phyloP scores from a whole-genome alignment of 2,329 filamentous ascomycete genomes.

The Neocatenulostroma microsporum region DNA sequence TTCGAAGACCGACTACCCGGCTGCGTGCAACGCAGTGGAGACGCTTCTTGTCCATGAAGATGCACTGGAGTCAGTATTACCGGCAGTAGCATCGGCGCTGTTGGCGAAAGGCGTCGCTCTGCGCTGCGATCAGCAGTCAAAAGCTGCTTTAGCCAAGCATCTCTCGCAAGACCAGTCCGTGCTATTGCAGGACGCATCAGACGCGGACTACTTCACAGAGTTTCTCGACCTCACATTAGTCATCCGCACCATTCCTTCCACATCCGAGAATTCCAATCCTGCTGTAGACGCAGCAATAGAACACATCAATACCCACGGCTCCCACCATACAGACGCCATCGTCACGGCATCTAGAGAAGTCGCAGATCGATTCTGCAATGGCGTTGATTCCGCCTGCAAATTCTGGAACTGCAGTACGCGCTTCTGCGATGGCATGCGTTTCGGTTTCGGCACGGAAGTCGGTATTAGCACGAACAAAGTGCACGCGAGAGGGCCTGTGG shows the following conservation, averaged over 20 bases:
- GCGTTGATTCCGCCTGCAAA: conserved; percentile 80
- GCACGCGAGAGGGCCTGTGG: conserved; percentile 85
- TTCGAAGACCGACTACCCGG: conserved; percentile 89
- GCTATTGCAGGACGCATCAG: conserved; percentile 56
- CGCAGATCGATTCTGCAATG: conserved; percentile 75
- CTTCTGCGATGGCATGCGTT: conserved; percentile 93
- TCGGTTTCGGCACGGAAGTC: conserved; percentile 95
- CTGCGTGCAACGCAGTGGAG: conserved; percentile 92
- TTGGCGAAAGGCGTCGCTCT: conserved; percentile 70
- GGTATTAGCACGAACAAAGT: conserved; percentile 99
- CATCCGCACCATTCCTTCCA: conserved; percentile 62
- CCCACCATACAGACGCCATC: conserved; percentile 90
- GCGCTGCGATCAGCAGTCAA: conserved; percentile 66
- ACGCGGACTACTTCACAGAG: conserved; percentile 76
- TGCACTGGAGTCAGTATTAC: conserved; percentile 60
- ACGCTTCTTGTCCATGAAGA: conserved; percentile 76
- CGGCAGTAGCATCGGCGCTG: conserved; percentile 64
- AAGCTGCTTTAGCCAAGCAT: conserved; percentile 50
- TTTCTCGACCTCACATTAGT: conserved; percentile 80
- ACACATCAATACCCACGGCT: conserved; percentile 89
- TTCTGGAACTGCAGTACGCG: conserved; percentile 97
- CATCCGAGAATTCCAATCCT: conserved; percentile 12
- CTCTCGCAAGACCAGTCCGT: conserved; percentile 36
- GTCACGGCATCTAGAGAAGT: conserved; percentile 60
- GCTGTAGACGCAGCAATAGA: conserved; percentile 61